phyloP scores from a whole-genome alignment of 768 basidiomycete genomes.

The Asterophora lycoperdoides region DNA sequence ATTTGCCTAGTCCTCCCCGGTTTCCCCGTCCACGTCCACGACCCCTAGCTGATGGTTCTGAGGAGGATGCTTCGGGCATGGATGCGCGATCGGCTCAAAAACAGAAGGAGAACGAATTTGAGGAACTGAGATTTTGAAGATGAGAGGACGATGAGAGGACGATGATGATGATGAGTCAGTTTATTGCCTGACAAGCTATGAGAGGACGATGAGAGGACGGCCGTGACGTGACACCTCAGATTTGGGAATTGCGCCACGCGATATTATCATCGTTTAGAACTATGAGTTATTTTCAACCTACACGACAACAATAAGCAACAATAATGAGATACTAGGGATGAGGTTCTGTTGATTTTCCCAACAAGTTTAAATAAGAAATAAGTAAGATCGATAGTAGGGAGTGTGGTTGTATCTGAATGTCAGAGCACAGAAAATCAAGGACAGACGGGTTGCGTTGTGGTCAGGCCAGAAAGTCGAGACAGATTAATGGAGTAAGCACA shows the following conservation, averaged over 20 bases:
- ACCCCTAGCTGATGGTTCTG: background rate
- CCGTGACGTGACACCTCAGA: no score
- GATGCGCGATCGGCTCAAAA: no score
- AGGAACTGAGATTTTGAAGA: no score
- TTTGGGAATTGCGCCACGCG: no score
- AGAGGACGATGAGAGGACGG: no score
- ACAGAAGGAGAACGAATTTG: no score
- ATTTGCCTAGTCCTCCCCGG: slow-evolving; percentile 16
- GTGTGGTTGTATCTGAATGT: slow-evolving; percentile 1
- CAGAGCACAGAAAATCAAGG: background rate
- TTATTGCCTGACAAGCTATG: no score
- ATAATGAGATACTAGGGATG: background rate
- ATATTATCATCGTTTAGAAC: no score
- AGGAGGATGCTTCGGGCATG: slow-evolving; percentile 3
- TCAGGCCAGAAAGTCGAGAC: background rate
- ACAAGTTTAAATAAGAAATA: background rate
- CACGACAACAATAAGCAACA: no score
- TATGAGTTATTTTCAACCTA: no score
- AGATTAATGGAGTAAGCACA: background rate
- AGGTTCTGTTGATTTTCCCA: background rate
- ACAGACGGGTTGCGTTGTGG: background rate
- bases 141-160: no score
- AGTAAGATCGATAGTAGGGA: background rate
- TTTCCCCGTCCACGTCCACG: slow-evolving; percentile 16
- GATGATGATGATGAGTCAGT: no score